phyloP scores from a whole-genome alignment of 2,329 filamentous ascomycete genomes.

The Colletotrichum karsti region DNA sequence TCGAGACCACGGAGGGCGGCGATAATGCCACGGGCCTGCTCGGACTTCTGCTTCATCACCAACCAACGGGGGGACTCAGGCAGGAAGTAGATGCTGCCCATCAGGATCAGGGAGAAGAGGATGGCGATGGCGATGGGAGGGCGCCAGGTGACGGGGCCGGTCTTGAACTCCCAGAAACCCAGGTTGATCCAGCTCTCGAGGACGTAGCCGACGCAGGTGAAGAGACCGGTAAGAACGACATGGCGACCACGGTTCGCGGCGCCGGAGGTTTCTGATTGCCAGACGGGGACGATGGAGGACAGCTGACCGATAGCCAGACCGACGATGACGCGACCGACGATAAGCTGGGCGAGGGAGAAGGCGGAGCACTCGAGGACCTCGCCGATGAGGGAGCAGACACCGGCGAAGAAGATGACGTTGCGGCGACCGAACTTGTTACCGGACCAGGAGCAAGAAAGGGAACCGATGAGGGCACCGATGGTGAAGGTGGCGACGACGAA shows the following conservation, averaged over 20 bases:
- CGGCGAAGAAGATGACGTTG: constrained; percentile 41
- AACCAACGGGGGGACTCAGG: constrained; percentile 45
- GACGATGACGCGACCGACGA: constrained; percentile 50
- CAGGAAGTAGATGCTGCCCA: constrained; percentile 40
- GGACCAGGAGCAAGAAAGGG: constrained; percentile 43
- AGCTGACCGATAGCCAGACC: constrained; percentile 48
- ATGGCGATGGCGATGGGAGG: constrained; percentile 46
- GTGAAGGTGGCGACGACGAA: constrained; percentile 46
- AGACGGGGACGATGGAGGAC: constrained; percentile 50
- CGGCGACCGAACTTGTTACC: constrained; percentile 45
- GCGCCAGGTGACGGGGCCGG: constrained; percentile 38
- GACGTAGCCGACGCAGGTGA: constrained; percentile 34
- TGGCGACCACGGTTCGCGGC: constrained; percentile 52
- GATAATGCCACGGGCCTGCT: constrained; percentile 41
- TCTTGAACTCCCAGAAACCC: constrained; percentile 46
- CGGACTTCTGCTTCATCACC: constrained; percentile 37
- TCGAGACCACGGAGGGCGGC: constrained; percentile 58
- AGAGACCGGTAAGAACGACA: constrained; percentile 43
- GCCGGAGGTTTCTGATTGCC: constrained; percentile 47
- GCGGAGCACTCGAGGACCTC: constrained; percentile 44
- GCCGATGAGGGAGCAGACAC: constrained; percentile 42
- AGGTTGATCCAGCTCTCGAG: constrained; percentile 55
- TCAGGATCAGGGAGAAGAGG: constrained; percentile 40
- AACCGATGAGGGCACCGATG: constrained; percentile 45
- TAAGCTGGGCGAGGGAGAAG: constrained; percentile 49